Evolutionary conservation across 2,329 filamentous ascomycete genomes (phyloP).

Genomic region (Fusarium sp.): DNA sequence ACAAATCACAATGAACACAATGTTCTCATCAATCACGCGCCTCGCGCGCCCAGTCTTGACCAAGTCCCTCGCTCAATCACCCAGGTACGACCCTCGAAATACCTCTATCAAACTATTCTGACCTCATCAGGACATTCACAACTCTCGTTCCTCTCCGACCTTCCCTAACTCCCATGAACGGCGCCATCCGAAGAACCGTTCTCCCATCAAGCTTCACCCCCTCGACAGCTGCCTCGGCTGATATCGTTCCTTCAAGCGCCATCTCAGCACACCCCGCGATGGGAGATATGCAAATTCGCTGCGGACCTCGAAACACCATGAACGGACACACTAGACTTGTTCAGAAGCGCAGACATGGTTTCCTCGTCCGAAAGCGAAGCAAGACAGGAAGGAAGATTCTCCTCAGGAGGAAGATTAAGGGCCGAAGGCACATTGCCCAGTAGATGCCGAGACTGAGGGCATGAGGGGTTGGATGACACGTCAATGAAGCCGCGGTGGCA

Average conservation of each 20-base stretch:
- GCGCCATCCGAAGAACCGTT: slow-evolving; percentile 48
- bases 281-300: slow-evolving; percentile 64
- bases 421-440: slow-evolving; percentile 54
- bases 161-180: slow-evolving; percentile 51
- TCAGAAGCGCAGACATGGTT: slow-evolving; percentile 70
- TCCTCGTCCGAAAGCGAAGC: slow-evolving; percentile 62
- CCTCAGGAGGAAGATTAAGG: slow-evolving; percentile 63
- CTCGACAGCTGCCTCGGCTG: slow-evolving; percentile 47
- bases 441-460: slow-evolving; percentile 5
- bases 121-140: slow-evolving; percentile 56
- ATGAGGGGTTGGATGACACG: slow-evolving; percentile 9
- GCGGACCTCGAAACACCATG: slow-evolving; percentile 69
- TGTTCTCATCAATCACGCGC: slow-evolving; percentile 47
- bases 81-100: slow-evolving; percentile 37
- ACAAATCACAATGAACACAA: slow-evolving; percentile 38
- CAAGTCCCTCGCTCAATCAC: slow-evolving; percentile 40
- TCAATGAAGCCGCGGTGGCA: slow-evolving; percentile 11
- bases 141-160: slow-evolving; percentile 64
- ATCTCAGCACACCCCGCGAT: slow-evolving; percentile 66
- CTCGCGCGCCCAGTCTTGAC: slow-evolving; percentile 46
- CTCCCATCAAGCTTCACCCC: slow-evolving; percentile 49
- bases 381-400: slow-evolving; percentile 65
- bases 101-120: slow-evolving; percentile 1
- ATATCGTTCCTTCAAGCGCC: slow-evolving; percentile 59
- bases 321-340: slow-evolving; percentile 64